Evolutionary conservation across 176 grass and related monocot genomes (phyloP), one percentile per base, ranked within the genome.

Genomic region (Dactylis glomerata): DNA sequence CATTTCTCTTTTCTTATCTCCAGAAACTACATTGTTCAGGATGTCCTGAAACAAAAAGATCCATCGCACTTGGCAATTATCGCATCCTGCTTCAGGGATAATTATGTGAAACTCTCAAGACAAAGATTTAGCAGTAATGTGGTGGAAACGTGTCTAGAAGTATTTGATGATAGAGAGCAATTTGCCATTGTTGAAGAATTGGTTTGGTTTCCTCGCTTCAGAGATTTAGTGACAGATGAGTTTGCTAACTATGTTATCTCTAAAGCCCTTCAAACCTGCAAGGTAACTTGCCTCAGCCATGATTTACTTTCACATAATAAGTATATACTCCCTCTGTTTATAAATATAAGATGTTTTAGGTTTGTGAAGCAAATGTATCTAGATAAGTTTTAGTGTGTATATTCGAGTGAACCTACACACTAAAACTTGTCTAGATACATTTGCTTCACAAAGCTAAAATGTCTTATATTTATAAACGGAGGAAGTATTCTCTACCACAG

Each of bases 21-120:
- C 20, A 94, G 88, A 71, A 94, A 91, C 33, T 94, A 88, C 50
- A 88, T 91, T 54, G 70, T 94, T 78, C 83, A 94, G 59, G 66
- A 88, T 56, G 77, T 91, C 58, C 19, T 94, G 32, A 77, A 42
- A 41, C 45, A 38, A 20, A 40, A 67, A 44, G 20, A 81, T 10
- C 31, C 76, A 14, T 73, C 3, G 2, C 52, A 69, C 64, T 15
- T 57, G 54, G 24, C 30, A 66, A 81, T 68, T 45, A 81, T 94
- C 20, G 62, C 73, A 33, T 72, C 83, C 24, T 8, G 66, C 26
- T 73, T 91, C 15, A 70, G 81, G 63, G n/a, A 42, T 49, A 72
- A 83, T 44, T 94, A 88, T 62, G 86, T 78, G 66, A 31, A 2
- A 46, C 89, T 94, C 7, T 77, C 86, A 45, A 80, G 27, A 20